Conservation (phyloP, 257 asterid species). For the Hygrophila difformis region DNA sequence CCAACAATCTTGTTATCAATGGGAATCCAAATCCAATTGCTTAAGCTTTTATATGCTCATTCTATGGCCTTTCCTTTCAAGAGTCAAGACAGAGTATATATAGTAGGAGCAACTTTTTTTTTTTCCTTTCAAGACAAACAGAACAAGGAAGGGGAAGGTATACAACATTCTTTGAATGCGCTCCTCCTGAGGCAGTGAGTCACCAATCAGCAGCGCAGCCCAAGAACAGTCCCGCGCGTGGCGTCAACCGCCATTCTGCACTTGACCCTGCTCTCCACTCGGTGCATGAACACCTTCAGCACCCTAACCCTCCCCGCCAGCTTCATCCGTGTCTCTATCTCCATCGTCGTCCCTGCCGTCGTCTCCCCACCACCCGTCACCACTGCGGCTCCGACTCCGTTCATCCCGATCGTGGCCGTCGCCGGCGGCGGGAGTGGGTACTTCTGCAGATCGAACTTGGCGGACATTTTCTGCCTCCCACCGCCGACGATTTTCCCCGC, state of each 20-base stretch:
- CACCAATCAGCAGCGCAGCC: conserved; percentile 81
- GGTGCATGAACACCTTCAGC: conserved; percentile 74
- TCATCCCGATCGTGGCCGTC: conserved; percentile 27
- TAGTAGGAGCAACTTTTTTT: too few relatives aligned
- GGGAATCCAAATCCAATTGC: too few relatives aligned
- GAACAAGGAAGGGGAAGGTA: too few relatives aligned
- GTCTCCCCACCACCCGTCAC: neutral
- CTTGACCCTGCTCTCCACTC: conserved; percentile 51
- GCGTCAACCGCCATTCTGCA: conserved; percentile 68
- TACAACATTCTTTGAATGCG: too few relatives aligned
- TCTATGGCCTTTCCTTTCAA: too few relatives aligned
- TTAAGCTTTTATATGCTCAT: too few relatives aligned
- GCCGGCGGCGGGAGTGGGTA: conserved; percentile 32
- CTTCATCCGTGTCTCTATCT: conserved; percentile 83
- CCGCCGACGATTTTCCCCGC: conserved; percentile 82
- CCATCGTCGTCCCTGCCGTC: conserved; percentile 33
- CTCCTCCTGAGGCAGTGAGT: too few relatives aligned
- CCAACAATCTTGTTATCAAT: too few relatives aligned
- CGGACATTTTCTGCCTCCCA: conserved; percentile 70
- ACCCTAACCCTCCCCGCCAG: conserved; percentile 82
- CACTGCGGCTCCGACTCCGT: neutral
- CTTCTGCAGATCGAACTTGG: conserved; percentile 60
- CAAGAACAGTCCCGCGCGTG: conserved; percentile 66
- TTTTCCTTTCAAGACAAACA: too few relatives aligned
- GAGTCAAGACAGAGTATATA: too few relatives aligned